Conservation (phyloP, 2,329 filamentous ascomycete species). For the Paracoccidioides brasiliensis region DNA sequence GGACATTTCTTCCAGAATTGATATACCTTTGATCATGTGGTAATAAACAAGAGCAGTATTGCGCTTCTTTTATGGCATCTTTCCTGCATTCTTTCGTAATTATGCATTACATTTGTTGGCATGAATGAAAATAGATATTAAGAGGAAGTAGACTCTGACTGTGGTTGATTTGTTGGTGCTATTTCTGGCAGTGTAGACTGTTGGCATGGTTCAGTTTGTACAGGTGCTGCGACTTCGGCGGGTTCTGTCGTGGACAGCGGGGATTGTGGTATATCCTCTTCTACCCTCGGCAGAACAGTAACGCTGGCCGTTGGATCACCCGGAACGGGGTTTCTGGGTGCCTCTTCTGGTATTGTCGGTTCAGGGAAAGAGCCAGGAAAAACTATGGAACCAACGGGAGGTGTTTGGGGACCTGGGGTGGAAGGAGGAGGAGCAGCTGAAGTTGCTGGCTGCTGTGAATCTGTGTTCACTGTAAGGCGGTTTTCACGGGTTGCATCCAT, state of each 20-base stretch:
- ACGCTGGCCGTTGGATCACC: not conserved
- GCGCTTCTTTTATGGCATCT: too few relatives aligned
- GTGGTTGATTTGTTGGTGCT: not conserved
- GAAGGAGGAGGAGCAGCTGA: not conserved
- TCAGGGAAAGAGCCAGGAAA: not conserved
- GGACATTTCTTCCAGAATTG: too few relatives aligned
- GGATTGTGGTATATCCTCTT: not conserved
- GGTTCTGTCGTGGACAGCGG: not conserved
- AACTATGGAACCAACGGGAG: not conserved
- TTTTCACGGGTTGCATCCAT: not conserved
- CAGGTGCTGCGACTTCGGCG: not conserved
- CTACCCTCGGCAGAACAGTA: not conserved
- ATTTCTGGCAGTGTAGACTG: not conserved
- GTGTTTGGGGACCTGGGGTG: not conserved
- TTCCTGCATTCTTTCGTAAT: too few relatives aligned
- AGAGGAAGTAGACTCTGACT: not conserved
- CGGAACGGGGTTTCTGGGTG: not conserved
- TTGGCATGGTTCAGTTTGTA: not conserved
- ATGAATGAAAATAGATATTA: too few relatives aligned
- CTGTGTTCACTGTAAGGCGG: not conserved
- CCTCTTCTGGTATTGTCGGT: conserved; percentile 2
- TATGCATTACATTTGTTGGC: too few relatives aligned
- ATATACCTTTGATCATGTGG: too few relatives aligned
- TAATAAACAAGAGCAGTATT: too few relatives aligned
- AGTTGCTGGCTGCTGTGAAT: not conserved